phyloP scores from a whole-genome alignment of 768 basidiomycete species.

The Lactifluus subvellereus region DNA sequence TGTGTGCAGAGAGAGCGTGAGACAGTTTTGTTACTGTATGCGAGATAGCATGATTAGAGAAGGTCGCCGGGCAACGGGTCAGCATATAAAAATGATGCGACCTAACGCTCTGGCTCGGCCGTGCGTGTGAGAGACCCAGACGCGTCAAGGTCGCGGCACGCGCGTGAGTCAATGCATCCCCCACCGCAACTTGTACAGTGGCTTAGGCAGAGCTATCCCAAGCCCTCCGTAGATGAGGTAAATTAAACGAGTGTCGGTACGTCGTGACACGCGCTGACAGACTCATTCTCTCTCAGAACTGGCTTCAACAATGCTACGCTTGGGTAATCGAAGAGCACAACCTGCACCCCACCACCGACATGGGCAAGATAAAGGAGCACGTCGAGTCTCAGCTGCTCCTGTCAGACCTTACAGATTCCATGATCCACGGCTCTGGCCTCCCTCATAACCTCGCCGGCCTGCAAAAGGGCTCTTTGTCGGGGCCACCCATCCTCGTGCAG shows the following conservation, averaged over 20 bases:
- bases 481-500: conserved; percentile 64
- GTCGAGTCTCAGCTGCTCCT: conserved; percentile 64
- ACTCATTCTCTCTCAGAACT: conserved; percentile 44
- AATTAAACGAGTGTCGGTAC: conserved; percentile 19
- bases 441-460: conserved; percentile 39
- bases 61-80: neutral
- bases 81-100: neutral
- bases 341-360: conserved; percentile 42
- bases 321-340: conserved; percentile 51
- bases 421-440: conserved; percentile 63
- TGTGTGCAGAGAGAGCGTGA: neutral
- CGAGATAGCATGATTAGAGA: neutral
- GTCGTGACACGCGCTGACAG: neutral
- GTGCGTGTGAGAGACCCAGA: too few relatives aligned
- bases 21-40: neutral
- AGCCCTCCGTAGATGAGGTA: conserved; percentile 60
- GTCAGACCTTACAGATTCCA: conserved; percentile 70
- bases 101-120: too few relatives aligned
- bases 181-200: conserved; percentile 41
- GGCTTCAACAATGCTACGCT: conserved; percentile 66
- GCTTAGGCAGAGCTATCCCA: conserved; percentile 51
- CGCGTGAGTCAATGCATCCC: conserved; percentile 26
- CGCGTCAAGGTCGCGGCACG: neutral
- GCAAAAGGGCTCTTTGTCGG: conserved; percentile 35
- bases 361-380: conserved; percentile 46